A percentile compares a stretch with the other conserved stretches of the same genome.
Evolutionary conservation across 768 basidiomycete species (phyloP).

Genomic region (Gautieria morchelliformis): DNA sequence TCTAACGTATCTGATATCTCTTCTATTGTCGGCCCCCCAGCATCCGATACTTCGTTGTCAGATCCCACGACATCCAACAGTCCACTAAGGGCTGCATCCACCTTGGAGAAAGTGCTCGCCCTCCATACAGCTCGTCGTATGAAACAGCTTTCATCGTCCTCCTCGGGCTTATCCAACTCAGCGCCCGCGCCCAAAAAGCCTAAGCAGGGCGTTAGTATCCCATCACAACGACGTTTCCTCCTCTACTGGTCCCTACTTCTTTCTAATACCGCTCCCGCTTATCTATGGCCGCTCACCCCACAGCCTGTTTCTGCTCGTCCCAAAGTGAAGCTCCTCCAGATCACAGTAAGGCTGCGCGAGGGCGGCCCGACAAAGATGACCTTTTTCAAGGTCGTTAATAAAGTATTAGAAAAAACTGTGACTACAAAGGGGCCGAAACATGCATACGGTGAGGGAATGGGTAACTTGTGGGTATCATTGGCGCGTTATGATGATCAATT

Average conservation of each 20-base stretch:
- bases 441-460: conserved; percentile 20
- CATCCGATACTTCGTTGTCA: background rate
- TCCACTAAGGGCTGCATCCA: conserved; percentile 15
- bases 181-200: conserved; percentile 16
- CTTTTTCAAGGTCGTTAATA: conserved; percentile 49
- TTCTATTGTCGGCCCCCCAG: background rate
- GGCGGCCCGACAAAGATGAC: conserved; percentile 38
- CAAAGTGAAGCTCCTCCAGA: conserved; percentile 46
- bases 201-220: conserved; percentile 65
- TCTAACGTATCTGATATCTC: background rate
- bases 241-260: conserved; percentile 70
- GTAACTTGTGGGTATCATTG: conserved; percentile 56
- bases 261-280: conserved; percentile 40
- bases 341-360: conserved; percentile 54
- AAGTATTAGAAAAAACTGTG: conserved; percentile 38
- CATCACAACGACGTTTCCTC: conserved; percentile 71
- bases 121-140: conserved; percentile 65
- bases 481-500: conserved; percentile 74
- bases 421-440: conserved; percentile 21
- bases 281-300: conserved; percentile 32
- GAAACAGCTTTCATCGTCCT: conserved; percentile 30
- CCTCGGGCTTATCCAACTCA: conserved; percentile 16
- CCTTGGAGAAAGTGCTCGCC: conserved; percentile 47
- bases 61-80: background rate
- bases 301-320: conserved; percentile 16